Evolutionary conservation across 2,329 filamentous ascomycete genomes (phyloP).

Genomic region (Tricladium varicosporioides): DNA sequence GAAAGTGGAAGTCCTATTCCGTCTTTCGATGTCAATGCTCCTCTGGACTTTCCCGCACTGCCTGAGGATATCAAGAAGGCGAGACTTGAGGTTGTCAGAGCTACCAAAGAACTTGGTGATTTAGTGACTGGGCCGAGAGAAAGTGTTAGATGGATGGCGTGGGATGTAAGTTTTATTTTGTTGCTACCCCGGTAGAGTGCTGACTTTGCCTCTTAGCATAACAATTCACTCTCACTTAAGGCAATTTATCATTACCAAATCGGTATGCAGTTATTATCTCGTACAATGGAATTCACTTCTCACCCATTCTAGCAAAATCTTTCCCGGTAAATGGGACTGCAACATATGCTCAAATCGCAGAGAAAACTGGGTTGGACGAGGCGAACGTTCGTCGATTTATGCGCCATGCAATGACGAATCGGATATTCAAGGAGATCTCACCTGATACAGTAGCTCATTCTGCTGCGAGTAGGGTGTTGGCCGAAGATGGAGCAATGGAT

Average conservation of each 20-base stretch:
- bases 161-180: conserved; percentile 44
- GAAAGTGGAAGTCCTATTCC: conserved; percentile 42
- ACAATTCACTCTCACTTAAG: conserved; percentile 49
- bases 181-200: neutral
- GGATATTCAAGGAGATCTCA: conserved; percentile 51
- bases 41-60: conserved; percentile 46
- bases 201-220: conserved; percentile 38
- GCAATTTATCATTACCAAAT: conserved; percentile 50
- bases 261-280: conserved; percentile 35
- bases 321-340: conserved; percentile 48
- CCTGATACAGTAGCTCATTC: conserved; percentile 54
- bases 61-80: conserved; percentile 45
- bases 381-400: conserved; percentile 51
- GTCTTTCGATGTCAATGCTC: conserved; percentile 45
- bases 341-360: conserved; percentile 44
- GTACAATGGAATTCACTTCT: neutral
- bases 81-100: conserved; percentile 47
- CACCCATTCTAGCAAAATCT: conserved; percentile 43
- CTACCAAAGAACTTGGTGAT: conserved; percentile 46
- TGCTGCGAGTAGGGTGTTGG: conserved; percentile 50
- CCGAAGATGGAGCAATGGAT: conserved; percentile 45
- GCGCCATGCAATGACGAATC: conserved; percentile 56
- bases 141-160: conserved; percentile 50
- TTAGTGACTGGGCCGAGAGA: conserved; percentile 51
- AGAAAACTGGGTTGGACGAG: conserved; percentile 45